Conservation (phyloP, 169 alveolate species). For the Perkinsus chesapeaki region DNA sequence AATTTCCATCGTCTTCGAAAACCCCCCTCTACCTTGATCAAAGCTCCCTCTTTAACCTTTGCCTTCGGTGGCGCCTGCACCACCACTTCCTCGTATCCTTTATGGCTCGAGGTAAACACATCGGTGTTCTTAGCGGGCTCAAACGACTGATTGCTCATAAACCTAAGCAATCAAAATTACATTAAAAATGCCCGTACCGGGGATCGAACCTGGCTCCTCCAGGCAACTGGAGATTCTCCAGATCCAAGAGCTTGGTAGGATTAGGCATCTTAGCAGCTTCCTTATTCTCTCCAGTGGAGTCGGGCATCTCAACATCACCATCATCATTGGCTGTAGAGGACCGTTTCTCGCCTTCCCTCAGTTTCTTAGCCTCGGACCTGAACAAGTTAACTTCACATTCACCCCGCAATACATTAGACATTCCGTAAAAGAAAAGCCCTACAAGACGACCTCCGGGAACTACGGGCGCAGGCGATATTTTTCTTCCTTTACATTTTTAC, state of each 20-base stretch:
- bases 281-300: neutral
- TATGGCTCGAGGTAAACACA: neutral
- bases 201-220: neutral
- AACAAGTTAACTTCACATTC: too few species aligned
- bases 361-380: neutral
- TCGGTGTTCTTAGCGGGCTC: neutral
- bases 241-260: neutral
- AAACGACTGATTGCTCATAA: neutral
- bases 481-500: too few species aligned
- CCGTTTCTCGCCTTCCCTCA: neutral
- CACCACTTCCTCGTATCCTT: neutral
- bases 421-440: neutral
- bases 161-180: neutral
- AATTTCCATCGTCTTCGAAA: neutral
- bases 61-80: neutral
- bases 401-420: neutral
- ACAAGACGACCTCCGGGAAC: neutral
- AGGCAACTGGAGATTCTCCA: neutral
- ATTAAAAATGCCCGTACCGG: neutral
- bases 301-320: neutral
- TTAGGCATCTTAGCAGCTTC: neutral
- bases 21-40: neutral
- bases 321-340: neutral
- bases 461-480: too few species aligned
- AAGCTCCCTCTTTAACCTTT: neutral